Evolutionary conservation across 225 moss, liverwort and hornwort genomes (phyloP).

Genomic region (Polytrichum formosum): DNA sequence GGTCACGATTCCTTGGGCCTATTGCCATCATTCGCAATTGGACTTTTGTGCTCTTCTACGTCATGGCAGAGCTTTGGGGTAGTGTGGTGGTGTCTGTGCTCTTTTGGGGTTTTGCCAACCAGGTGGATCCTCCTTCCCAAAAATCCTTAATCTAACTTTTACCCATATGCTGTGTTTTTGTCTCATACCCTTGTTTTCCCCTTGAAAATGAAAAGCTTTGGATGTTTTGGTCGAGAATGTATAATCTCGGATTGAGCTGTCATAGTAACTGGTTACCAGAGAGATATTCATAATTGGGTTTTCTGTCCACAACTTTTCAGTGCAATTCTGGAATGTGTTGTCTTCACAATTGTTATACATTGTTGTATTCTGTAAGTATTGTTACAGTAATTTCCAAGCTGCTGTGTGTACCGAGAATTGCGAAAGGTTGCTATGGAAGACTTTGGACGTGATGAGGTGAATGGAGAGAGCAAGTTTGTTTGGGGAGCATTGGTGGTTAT

Average conservation of each 20-base stretch:
- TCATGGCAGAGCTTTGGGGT: slow-evolving; percentile 99
- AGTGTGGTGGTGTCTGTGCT: slow-evolving; percentile 98
- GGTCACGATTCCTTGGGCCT: slow-evolving; percentile 83
- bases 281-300: not conserved
- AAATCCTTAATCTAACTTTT: too few species aligned
- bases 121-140: slow-evolving; percentile 36
- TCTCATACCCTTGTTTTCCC: not conserved
- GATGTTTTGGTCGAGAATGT: not conserved
- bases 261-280: not conserved
- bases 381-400: too few species aligned
- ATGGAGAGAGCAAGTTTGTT: too few species aligned
- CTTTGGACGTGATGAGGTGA: too few species aligned
- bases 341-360: too few species aligned
- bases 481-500: too few species aligned
- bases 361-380: too few species aligned
- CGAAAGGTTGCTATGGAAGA: too few species aligned
- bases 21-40: slow-evolving; percentile 97
- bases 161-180: not conserved
- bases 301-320: too few species aligned
- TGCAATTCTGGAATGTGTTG: too few species aligned
- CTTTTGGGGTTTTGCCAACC: slow-evolving; percentile 99
- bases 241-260: not conserved
- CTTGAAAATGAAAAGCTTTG: not conserved
- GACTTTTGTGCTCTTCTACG: slow-evolving; percentile 97
- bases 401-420: too few species aligned